Evolutionary conservation across 2,329 filamentous ascomycete species (phyloP).

Genomic region (Cladorrhinum sp.): DNA sequence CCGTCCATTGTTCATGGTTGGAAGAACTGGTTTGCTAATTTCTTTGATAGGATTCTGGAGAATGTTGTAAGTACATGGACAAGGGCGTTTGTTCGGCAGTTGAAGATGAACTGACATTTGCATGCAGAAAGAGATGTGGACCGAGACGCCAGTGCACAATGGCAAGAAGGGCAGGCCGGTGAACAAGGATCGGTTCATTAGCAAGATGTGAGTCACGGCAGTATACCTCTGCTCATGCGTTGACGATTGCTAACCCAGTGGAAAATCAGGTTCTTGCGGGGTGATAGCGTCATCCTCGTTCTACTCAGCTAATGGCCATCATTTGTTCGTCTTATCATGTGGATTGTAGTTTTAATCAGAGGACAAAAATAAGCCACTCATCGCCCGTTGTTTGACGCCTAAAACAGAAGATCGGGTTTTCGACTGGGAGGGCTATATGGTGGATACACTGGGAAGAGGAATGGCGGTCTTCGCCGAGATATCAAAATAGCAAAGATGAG

Average conservation of each 20-base stretch:
- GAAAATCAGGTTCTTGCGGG: constrained; percentile 25
- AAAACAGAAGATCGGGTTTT: background rate
- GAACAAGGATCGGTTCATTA: constrained; percentile 77
- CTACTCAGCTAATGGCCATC: constrained; percentile 24
- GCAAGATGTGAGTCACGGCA: constrained; percentile 26
- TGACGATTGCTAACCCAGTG: constrained; percentile 8
- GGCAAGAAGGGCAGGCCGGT: constrained; percentile 87
- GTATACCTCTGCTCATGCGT: background rate
- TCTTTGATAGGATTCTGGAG: constrained; percentile 30
- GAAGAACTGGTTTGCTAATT: constrained; percentile 8
- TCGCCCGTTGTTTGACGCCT: background rate
- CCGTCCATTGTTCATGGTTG: background rate
- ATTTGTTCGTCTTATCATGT: background rate
- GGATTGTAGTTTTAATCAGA: background rate
- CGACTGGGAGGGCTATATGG: background rate
- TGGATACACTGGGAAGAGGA: background rate
- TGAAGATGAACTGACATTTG: constrained; percentile 7
- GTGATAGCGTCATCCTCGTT: constrained; percentile 28
- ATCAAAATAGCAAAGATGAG: background rate
- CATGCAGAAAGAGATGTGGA: constrained; percentile 90
- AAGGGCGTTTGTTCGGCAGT: background rate
- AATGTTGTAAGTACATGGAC: constrained; percentile 28
- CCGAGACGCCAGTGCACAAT: constrained; percentile 80
- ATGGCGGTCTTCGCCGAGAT: background rate
- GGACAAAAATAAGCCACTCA: background rate